Conservation (phyloP, 129 eudicot species). For the Deinandra increscens region DNA sequence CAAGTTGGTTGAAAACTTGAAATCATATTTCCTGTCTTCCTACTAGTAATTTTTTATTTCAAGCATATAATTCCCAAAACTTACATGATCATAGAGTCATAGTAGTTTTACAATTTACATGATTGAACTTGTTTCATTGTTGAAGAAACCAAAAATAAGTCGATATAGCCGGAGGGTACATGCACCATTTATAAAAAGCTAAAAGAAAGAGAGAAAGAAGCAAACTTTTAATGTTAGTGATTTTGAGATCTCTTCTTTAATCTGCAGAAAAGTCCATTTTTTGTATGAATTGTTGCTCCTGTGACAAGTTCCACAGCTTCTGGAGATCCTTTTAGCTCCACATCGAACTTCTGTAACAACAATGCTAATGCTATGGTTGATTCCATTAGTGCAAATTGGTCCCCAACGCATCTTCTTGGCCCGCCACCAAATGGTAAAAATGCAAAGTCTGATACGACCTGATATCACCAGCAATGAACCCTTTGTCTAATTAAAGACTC, state of each 20-base stretch:
- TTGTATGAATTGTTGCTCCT: slow-evolving; percentile 97
- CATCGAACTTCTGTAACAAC: slow-evolving; percentile 80
- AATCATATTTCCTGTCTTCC: neutral
- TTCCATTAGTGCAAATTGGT: slow-evolving; percentile 99
- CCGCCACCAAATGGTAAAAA: slow-evolving; percentile 99
- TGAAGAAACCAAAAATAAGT: neutral
- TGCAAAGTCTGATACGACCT: slow-evolving; percentile 84
- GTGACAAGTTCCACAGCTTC: slow-evolving; percentile 86
- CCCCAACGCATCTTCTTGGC: slow-evolving; percentile 97
- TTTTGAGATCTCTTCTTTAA: slow-evolving; percentile 55
- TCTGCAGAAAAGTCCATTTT: slow-evolving; percentile 83
- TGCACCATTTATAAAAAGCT: neutral
- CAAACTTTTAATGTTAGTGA: slow-evolving; percentile 20
- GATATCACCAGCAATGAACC: slow-evolving; percentile 26
- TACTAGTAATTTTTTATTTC: neutral
- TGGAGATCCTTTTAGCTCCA: slow-evolving; percentile 77
- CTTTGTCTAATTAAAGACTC: neutral
- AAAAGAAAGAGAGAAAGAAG: slow-evolving; percentile 2
- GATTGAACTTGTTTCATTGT: neutral
- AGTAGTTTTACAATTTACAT: neutral
- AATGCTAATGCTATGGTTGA: slow-evolving; percentile 83
- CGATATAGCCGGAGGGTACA: neutral
- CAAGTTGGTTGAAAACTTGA: neutral
- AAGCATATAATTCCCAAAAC: neutral
- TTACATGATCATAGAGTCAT: neutral